These are phyloP conservation scores for Volutella citrinella DNA, from an alignment of 2,329 filamentous ascomycete genomes.

Conservation along the genomic window DNA sequence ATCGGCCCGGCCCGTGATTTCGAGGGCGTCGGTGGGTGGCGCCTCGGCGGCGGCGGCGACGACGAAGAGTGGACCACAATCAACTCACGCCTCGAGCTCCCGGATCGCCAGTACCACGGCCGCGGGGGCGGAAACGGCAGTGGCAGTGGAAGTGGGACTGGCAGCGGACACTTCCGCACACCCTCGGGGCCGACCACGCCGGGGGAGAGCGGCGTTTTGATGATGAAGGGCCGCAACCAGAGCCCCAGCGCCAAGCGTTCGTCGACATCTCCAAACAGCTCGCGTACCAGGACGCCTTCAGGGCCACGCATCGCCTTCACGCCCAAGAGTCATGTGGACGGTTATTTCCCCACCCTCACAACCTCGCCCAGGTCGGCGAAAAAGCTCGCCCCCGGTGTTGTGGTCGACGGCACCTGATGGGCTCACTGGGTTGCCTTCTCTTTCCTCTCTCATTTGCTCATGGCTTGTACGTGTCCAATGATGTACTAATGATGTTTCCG, in stretches of 20 bases:
- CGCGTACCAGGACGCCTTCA: slow-evolving; percentile 47
- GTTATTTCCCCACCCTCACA: slow-evolving; percentile 40
- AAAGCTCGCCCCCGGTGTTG: slow-evolving; percentile 18
- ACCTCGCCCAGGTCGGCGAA: slow-evolving; percentile 31
- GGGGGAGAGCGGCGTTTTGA: slow-evolving; percentile 39
- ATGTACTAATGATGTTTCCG: no score
- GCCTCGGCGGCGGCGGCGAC: slow-evolving; percentile 44
- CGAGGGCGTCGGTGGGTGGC: slow-evolving; percentile 59
- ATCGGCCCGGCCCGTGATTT: slow-evolving; percentile 54
- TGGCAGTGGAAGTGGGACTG: no score
- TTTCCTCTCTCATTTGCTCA: no score
- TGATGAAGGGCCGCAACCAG: slow-evolving; percentile 40
- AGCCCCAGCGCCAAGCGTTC: slow-evolving; percentile 31
- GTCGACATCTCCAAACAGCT: slow-evolving; percentile 42
- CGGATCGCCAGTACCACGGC: slow-evolving; percentile 36
- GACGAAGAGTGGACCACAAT: slow-evolving; percentile 51
- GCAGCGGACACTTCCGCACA: slow-evolving; percentile 45
- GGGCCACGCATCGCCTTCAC: slow-evolving; percentile 31
- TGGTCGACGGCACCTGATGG: no score
- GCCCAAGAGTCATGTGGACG: slow-evolving; percentile 29
- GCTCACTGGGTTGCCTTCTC: no score
- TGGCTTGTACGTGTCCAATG: no score
- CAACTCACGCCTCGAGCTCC: slow-evolving; percentile 50
- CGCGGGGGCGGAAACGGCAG: no score
- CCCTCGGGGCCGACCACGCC: slow-evolving; percentile 39